Base-by-base conservation (phyloP, 331 rosid genomes). In the Rosa hybrid region DNA sequence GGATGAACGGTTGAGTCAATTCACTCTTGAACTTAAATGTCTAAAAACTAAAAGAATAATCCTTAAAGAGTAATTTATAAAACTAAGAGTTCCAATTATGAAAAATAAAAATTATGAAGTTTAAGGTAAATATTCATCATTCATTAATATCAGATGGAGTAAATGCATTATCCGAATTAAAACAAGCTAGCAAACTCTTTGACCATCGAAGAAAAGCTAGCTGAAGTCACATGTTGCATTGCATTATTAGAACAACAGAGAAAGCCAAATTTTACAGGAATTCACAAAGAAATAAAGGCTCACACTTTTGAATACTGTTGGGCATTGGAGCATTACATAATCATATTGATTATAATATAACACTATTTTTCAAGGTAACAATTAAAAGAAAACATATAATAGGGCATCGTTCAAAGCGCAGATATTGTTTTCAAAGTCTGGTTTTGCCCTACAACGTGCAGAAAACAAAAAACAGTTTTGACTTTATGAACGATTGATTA, bases 401-500 rank as follows among this genome's bases (percentile, higher is more conserved):
- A 12, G 67, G 25, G 16, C 39, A 62, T 25, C 17, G 68, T 27
- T 23, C 38, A 4, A 2, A 60, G 67, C 7, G 18, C 41, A 27
- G 10, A 64, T 12, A 12, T 30, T 6, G 44, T 64, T 63, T 63
- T 63, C 1, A 63, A 62, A 12, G 42, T 63, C n/a, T 64, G n/a
- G 7, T 30, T 64, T 64, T 64, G 39, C 38, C 20, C 41, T 27
- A 64, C n/a, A 30, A 64, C 42, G 44, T 14, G 14, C 70, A 27
- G 44, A 14, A 16, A 67, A 67, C 71, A 67, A 67, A 65, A 34
- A 17, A 16, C 13, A 67, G 13, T 7, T 38, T 67, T 67, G 71
- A 67, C 71, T 67, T 67, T 38, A 27, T 17, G 48, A 67, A 67
- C 17, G 71, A 71, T 50, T 71, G 68, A 20, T 38, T 71, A 3